Evolutionary conservation across 2,329 filamentous ascomycete species (phyloP), one percentile per base, ranked within the genome.

Genomic region (Epicoccum nigrum): DNA sequence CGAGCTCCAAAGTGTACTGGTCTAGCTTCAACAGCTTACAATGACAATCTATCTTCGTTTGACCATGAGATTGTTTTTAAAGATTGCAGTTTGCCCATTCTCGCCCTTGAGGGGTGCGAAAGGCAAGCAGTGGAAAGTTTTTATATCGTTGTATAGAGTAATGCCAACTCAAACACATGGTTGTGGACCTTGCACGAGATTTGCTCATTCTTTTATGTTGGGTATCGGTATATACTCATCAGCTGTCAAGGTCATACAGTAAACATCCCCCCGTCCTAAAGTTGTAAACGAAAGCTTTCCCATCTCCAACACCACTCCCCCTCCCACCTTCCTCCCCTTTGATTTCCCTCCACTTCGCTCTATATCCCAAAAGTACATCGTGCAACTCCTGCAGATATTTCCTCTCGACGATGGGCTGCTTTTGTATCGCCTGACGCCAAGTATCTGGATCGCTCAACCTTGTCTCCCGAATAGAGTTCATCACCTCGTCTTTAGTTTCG

Each of bases 251-350:
- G 74, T 96, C 92, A 72, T 96, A 96, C 69, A 93, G 90, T 42
- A 96, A 82, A 70, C 90, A 92, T 51, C 83, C 87, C 0, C 88
- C 89, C 8, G 90, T 95, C 53, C 92, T 81, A 64, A 95, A 96
- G 65, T 96, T 96, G 75, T 96, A 96, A 44, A 97, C 83, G 74
- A 96, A 96, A 9, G 90, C 89, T 69, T 92, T 89, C 38, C 83
- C 49, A n/a, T 51, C 49, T 19, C 82, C 81, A 7, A 72, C 68
- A 1, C 60, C 65, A 34, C 80, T 82, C 4, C 75, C 69, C n/a
- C 58, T 64, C 9, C 30, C 42, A 4, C 56, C 63, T 40, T 64
- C 60, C 30, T 65, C 61, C 45, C 57, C 63, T 1, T 57, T 60
- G 27, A 66, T 65, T 42, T 78, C 77, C 77, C 81, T 75, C 78